Conservation (phyloP, 305 asterid genomes). For the Petunia hybrid region DNA sequence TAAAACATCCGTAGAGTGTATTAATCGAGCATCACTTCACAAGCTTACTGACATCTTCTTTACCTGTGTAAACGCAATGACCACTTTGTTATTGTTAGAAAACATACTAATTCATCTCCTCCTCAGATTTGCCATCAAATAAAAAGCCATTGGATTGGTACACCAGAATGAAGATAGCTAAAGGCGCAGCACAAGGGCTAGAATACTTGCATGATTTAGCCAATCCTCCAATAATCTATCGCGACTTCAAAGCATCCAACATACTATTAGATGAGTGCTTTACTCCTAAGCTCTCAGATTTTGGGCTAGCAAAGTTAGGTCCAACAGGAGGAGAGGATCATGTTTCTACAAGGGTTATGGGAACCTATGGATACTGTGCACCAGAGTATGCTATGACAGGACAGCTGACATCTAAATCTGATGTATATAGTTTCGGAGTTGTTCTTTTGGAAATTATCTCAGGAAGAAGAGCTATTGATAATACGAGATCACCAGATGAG, state of each 20-base stretch:
- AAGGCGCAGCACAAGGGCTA: conserved; percentile 86
- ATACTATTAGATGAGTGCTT: conserved; percentile 64
- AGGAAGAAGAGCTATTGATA: conserved; percentile 86
- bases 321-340: conserved; percentile 65
- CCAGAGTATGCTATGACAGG: conserved; percentile 90
- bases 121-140: conserved; percentile 55
- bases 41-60: too few species aligned
- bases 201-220: conserved; percentile 84
- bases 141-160: conserved; percentile 74
- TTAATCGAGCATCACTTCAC: not conserved
- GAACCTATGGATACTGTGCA: conserved; percentile 87
- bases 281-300: conserved; percentile 83
- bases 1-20: not conserved
- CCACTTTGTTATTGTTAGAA: not conserved
- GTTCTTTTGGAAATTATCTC: conserved; percentile 82
- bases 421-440: conserved; percentile 88
- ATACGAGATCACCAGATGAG: conserved; percentile 65
- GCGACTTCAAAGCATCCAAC: conserved; percentile 83
- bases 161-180: conserved; percentile 79
- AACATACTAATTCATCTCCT: not conserved
- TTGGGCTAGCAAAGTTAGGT: conserved; percentile 82
- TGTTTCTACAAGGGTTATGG: conserved; percentile 84
- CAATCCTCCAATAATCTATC: conserved; percentile 73
- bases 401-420: conserved; percentile 75
- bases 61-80: not conserved